Base-by-base conservation (phyloP, 2,329 filamentous ascomycete species). In the Colletotrichum sublineola region DNA sequence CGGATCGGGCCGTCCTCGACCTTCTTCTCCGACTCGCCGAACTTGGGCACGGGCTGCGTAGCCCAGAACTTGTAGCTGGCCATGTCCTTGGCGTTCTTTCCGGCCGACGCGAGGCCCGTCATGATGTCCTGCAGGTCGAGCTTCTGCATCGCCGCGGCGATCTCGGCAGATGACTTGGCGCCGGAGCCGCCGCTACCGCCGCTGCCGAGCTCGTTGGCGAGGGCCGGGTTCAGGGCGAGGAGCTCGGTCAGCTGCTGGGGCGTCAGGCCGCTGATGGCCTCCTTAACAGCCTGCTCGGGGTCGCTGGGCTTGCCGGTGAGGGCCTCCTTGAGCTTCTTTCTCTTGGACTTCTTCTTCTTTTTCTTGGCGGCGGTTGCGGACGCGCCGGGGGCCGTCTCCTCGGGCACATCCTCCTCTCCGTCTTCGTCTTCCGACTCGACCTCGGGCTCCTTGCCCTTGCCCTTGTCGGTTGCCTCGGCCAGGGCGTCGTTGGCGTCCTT, bases 21-120 rank as follows among this genome's bases (percentile, higher is more conserved):
- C 63, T 88, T 84, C 60, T 86, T 83, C 18, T 79, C 77, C 71
- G 86, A 82, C 80, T 91, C 85, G 77, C 89, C 92, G 79, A 98
- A 97, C 79, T 92, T 92, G 63, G 94, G 93, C 71, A 99, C 96
- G 0, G 96, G 96, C 82, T 99, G 96, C 58, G 96, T 99, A 82
- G 94, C 92, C 96, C 96, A 99, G 85, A 99, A 99, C 84, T 97
- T 98, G 88, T 98, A 98, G 71, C 92, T 94, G 8, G 92, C 95
- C 94, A 98, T 97, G 80, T 98, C 95, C 85, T 97, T 98, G 77
- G 91, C 92, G 79, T 97, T 97, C 87, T 96, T 97, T 68, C 93
- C 93, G 74, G 90, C 91, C 9, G 94, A 86, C 20, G 95, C 92
- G 78, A 94, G 82, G 0, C 92, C 92, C 1, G 92, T 93, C 88